Base-by-base conservation (phyloP, 2,329 filamentous ascomycete species). In the Simplicillium sp. region DNA sequence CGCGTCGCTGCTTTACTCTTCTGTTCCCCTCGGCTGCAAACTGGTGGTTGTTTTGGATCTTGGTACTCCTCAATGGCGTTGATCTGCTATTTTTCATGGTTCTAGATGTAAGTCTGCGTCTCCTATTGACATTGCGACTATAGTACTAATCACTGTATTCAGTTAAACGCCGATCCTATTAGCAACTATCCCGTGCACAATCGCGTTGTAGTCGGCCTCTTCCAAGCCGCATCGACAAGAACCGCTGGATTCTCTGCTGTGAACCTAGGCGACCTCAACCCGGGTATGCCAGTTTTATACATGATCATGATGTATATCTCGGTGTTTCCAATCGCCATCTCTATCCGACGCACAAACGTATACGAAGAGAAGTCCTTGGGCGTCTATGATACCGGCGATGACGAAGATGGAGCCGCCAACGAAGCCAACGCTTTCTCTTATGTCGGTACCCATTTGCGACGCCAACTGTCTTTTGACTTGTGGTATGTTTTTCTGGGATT, bases 231-330 rank as follows among this genome's bases (percentile, higher is more conserved):
- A 0, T 82, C 87, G 5, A 97, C 90, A 1, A 73, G 92, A 56
- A 97, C 92, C 1, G 90, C 92, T 3, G 90, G 92, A 0, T 95
- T 96, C 54, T 73, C 84, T 1, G 85, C 84, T 25, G 77, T 97
- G 50, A 87, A 83, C 56, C 66, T 97, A 32, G 68, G 84, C 2
- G 65, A 75, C 0, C 68, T 98, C 2, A 89, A 97, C 50, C 89
- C 92, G 1, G 92, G 85, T 3, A 87, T 96, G 43, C 89, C 95
- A 54, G 87, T 94, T 12, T 87, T 88, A 17, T 97, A 96, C 65
- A 70, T 97, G 62, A 82, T 97, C 61, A 97, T 97, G 92, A 97
- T 97, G 92, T 97, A 97, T 62, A 95, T 97, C 46, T 95, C 89
- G 43, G 86, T 96, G 44, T 94, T 95, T 52, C 90, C 90, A 5